Evolutionary conservation across 208 protist genomes (phyloP).

Genomic region (Acanthamoeba sp.): DNA sequence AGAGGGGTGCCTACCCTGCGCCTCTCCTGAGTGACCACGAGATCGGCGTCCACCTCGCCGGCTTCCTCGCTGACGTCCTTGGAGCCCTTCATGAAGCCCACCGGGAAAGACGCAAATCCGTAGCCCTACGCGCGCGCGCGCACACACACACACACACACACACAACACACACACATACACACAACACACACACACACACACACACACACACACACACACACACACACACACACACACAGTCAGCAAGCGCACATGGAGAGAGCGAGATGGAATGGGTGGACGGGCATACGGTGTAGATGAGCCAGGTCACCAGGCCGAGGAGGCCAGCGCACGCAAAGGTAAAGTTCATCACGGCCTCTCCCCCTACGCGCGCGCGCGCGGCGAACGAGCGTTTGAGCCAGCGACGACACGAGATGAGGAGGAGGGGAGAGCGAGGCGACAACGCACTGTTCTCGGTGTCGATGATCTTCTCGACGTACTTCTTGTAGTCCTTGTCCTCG

Average conservation of each 20-base stretch:
- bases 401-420: neutral
- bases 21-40: constrained; percentile 58
- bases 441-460: constrained; percentile 67
- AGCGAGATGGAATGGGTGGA: neutral
- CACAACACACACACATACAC: neutral
- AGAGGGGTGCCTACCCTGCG: constrained; percentile 16
- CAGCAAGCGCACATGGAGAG: neutral
- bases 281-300: constrained; percentile 69
- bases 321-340: constrained; percentile 60
- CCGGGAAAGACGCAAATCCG: constrained; percentile 62
- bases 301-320: constrained; percentile 36
- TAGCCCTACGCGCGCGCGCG: neutral
- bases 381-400: neutral
- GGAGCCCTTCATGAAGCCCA: constrained; percentile 70
- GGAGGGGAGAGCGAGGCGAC: neutral
- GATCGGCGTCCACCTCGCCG: constrained; percentile 39
- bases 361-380: neutral
- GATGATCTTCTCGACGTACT: constrained; percentile 67
- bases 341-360: constrained; percentile 73
- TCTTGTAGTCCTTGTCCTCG: constrained; percentile 74
- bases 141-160: neutral
- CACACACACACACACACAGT: too few species aligned
- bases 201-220: too few species aligned
- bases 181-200: too few species aligned
- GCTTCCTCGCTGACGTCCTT: constrained; percentile 57